phyloP scores from a whole-genome alignment of 2,329 filamentous ascomycete species.

The Sarocladium strictum region DNA sequence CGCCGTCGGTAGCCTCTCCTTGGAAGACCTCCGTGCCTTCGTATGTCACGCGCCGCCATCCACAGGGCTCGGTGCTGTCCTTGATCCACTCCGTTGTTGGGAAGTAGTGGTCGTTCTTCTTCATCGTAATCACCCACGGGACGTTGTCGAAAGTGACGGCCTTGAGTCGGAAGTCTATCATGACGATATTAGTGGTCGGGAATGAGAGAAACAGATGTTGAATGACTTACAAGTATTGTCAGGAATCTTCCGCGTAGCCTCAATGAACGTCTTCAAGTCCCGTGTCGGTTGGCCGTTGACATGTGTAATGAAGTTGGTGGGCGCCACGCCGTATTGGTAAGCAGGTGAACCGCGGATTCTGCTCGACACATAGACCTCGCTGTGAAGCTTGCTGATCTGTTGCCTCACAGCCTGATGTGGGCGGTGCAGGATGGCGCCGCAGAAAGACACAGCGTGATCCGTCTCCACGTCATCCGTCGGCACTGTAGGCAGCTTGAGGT shows the following conservation, averaged over 20 bases:
- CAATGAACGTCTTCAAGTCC: slow-evolving; percentile 74
- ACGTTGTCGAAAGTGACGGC: slow-evolving; percentile 99
- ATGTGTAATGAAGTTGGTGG: slow-evolving; percentile 95
- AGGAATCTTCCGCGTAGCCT: slow-evolving; percentile 77
- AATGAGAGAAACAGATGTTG: not conserved
- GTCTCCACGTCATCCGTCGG: slow-evolving; percentile 89
- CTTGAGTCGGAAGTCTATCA: slow-evolving; percentile 79
- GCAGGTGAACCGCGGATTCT: slow-evolving; percentile 76
- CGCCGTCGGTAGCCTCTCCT: slow-evolving; percentile 49
- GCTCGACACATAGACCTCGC: slow-evolving; percentile 91
- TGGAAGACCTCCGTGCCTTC: slow-evolving; percentile 47
- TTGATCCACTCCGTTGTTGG: slow-evolving; percentile 66
- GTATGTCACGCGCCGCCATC: slow-evolving; percentile 59
- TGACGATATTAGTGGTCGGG: not conserved
- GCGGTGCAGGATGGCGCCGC: slow-evolving; percentile 85
- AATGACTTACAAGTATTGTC: slow-evolving; percentile 76
- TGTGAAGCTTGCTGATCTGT: slow-evolving; percentile 94
- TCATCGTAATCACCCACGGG: slow-evolving; percentile 99
- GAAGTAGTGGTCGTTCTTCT: slow-evolving; percentile 98
- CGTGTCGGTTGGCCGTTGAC: slow-evolving; percentile 86
- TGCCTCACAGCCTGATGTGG: slow-evolving; percentile 95
- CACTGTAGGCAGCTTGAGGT: slow-evolving; percentile 74
- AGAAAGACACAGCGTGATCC: slow-evolving; percentile 86
- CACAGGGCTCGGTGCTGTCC: slow-evolving; percentile 50
- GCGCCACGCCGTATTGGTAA: slow-evolving; percentile 86